A percentile compares a stretch with the other conserved stretches of the same genome.
Conservation (phyloP, 163 green algal species). For the Scenedesmus sp. region DNA sequence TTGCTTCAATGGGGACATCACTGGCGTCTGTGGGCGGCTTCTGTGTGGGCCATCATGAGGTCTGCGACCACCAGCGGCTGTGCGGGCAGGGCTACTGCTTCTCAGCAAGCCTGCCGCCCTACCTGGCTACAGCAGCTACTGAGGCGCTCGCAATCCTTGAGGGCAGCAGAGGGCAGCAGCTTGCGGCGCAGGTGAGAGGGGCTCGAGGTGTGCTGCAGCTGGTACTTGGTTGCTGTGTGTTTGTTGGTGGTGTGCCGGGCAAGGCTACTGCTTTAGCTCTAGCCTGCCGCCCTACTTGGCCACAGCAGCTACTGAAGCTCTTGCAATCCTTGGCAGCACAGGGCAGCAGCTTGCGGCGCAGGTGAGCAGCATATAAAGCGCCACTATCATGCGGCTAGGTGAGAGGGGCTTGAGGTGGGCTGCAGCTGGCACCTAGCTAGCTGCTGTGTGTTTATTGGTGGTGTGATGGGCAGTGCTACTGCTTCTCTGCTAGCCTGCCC, state of each 20-base stretch:
- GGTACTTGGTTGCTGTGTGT: too few relatives aligned
- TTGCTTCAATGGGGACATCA: slow-evolving; percentile 82
- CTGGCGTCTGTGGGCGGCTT: slow-evolving; percentile 94
- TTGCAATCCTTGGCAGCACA: slow-evolving; percentile 46
- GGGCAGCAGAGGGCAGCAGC: not conserved
- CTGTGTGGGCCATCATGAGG: slow-evolving; percentile 83
- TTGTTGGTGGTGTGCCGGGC: slow-evolving; percentile 49
- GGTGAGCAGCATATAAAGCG: not conserved
- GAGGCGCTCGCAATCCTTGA: slow-evolving; percentile 55
- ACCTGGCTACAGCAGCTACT: slow-evolving; percentile 82
- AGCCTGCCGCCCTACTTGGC: slow-evolving; percentile 97
- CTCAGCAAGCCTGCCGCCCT: slow-evolving; percentile 95
- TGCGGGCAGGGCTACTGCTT: slow-evolving; percentile 96
- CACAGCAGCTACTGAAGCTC: slow-evolving; percentile 62
- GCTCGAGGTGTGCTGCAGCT: too few relatives aligned
- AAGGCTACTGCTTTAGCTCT: slow-evolving; percentile 97
- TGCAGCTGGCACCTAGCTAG: too few relatives aligned
- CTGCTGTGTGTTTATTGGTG: too few relatives aligned
- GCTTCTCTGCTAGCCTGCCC: slow-evolving; percentile 94
- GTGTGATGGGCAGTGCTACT: slow-evolving; percentile 87
- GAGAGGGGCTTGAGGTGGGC: too few relatives aligned
- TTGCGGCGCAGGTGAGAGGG: slow-evolving; percentile 37
- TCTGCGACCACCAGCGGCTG: slow-evolving; percentile 93
- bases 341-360: slow-evolving; percentile 19
- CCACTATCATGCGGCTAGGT: too few relatives aligned